Evolutionary conservation across 2,329 filamentous ascomycete genomes (phyloP).

Genomic region (Penicillium polonicum): DNA sequence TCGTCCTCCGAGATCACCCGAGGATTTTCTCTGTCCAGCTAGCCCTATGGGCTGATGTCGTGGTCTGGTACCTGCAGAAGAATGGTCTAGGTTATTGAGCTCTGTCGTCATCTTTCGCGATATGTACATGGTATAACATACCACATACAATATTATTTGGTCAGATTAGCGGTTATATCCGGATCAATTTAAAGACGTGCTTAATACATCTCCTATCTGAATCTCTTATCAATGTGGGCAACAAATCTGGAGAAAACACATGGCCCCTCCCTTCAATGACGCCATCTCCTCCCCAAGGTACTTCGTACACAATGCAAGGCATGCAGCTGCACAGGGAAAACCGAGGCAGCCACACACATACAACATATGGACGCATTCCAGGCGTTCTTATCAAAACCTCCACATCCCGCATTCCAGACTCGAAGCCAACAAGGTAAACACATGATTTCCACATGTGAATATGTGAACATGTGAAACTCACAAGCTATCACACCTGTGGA

Average conservation of each 20-base stretch:
- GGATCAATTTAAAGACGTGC: not conserved
- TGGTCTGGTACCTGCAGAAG: conserved; percentile 16
- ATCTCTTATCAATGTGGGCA: conserved; percentile 3
- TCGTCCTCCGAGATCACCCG: conserved; percentile 22
- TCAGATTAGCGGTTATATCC: not conserved
- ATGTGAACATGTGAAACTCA: conserved; percentile 1
- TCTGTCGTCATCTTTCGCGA: conserved; percentile 3
- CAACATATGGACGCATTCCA: not conserved
- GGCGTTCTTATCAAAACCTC: not conserved
- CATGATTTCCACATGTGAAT: not conserved
- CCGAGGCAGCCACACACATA: not conserved
- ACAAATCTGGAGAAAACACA: conserved; percentile 7
- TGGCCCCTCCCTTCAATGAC: conserved; percentile 3
- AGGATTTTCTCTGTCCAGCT: not conserved
- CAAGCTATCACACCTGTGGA: not conserved
- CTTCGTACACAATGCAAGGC: not conserved
- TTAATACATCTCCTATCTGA: not conserved
- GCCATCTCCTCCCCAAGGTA: conserved; percentile 1
- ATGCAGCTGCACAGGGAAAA: not conserved
- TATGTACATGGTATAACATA: not conserved
- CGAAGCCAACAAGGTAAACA: not conserved
- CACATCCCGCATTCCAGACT: not conserved
- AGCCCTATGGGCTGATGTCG: conserved; percentile 7
- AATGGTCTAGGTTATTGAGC: conserved; percentile 13
- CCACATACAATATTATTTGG: not conserved